A percentile compares a stretch with the other conserved stretches of the same genome.
Evolutionary conservation across 768 basidiomycete genomes (phyloP).

Genomic region (Boletus tomentosulus): DNA sequence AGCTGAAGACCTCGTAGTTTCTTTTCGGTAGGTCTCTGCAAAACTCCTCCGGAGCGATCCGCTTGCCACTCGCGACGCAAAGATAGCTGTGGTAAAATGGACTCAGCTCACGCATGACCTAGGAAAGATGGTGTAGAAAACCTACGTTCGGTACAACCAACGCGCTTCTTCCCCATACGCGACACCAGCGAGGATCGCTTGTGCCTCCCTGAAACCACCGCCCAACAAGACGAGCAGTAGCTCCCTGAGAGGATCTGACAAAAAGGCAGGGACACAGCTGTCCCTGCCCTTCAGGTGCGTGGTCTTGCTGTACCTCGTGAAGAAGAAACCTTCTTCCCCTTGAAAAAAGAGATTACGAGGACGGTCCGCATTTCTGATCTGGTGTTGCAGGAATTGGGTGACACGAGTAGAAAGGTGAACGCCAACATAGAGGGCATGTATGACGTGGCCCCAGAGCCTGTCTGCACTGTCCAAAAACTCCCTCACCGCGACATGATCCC

Average conservation of each 20-base stretch:
- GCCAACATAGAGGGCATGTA: conserved; percentile 1
- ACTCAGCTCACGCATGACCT: too few species aligned
- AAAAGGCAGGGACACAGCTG: neutral
- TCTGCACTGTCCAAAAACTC: neutral
- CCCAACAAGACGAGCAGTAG: neutral
- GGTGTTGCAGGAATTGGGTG: conserved; percentile 2
- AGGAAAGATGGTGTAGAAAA: too few species aligned
- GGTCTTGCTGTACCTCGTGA: conserved; percentile 9
- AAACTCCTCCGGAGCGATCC: too few species aligned
- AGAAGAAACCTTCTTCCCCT: neutral
- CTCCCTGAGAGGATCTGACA: neutral
- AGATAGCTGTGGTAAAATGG: too few species aligned
- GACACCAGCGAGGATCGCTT: too few species aligned
- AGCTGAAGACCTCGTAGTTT: too few species aligned
- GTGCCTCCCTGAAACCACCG: neutral
- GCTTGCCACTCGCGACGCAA: too few species aligned
- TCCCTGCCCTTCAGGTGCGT: neutral
- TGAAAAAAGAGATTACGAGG: conserved; percentile 4
- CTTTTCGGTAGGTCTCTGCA: too few species aligned
- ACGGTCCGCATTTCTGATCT: conserved; percentile 1
- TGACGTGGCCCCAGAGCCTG: neutral
- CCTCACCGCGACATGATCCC: neutral
- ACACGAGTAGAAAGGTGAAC: conserved; percentile 1
- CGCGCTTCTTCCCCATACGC: too few species aligned
- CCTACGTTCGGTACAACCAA: too few species aligned